Evolutionary conservation across 176 grass and related monocot genomes (phyloP), one percentile per base, ranked within the genome.

Genomic region (Oryza meyeriana): DNA sequence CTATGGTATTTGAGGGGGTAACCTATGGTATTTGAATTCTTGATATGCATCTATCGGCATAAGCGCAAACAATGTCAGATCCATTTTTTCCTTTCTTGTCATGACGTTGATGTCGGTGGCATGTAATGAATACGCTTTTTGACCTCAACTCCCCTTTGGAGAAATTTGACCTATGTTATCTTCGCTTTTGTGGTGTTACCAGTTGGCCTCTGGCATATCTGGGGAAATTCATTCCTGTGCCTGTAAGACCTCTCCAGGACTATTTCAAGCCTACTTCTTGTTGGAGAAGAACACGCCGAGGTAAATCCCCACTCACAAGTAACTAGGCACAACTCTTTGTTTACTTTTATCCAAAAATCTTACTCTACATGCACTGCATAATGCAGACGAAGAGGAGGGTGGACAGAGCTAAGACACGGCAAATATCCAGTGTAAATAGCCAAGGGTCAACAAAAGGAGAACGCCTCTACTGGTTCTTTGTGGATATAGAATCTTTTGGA

Each of bases 201-300:
- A 97, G 94, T 81, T 97, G 94, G 94, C 94, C 94, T 64, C 78
- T 97, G 62, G 92, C 89, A 41, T 87, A 89, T 72, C 4, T 90
- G 1, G 94, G 94, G 5, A 97, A 97, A 80, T 86, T 87, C 59
- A 90, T 97, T 80, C 94, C 92, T 18, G 94, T 97, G 64, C 94
- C 94, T 6, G 63, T 74, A 85, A 90, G 81, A 85, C 85, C 94
- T 35, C 78, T 94, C 28, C 76, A 69, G 35, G 48, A 83, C 39
- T 94, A 90, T 71, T 82, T 97, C 63, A 83, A 76, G 33, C 77
- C 57, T 24, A 33, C 27, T 1, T 70, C 27, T 1, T 70, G 65
- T 72, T 87, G 75, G 65, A 39, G 75, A 73, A 88, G 52, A 89
- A 63, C 90, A 9, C 77, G 39, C 50, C 82, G 88, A 94, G 89